Conservation (phyloP, 768 basidiomycete genomes). For the Trametes villosa region DNA sequence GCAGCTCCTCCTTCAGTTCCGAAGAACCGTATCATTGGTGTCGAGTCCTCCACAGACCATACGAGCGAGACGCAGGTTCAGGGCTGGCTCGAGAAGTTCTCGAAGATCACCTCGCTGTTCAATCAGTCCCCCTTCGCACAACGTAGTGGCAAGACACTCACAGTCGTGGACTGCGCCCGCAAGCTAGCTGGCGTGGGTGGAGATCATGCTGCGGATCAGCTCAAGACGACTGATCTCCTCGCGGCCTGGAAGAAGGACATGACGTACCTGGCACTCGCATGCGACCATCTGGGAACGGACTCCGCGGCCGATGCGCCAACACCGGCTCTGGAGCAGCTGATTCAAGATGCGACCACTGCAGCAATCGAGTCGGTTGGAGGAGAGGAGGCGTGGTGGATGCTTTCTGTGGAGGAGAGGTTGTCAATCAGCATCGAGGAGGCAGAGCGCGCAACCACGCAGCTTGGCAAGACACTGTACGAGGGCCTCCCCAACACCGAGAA, state of each 20-base stretch:
- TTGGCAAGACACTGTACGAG: background rate
- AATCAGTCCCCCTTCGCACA: background rate
- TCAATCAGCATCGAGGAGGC: background rate
- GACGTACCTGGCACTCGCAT: background rate
- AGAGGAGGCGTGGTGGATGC: background rate
- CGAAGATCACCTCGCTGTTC: background rate
- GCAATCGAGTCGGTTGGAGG: background rate
- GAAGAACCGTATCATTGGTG: background rate
- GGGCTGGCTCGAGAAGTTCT: background rate
- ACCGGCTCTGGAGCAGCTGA: background rate
- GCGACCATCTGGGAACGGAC: background rate
- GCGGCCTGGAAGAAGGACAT: background rate
- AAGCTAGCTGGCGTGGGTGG: background rate
- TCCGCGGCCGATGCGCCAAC: background rate
- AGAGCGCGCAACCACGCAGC: background rate
- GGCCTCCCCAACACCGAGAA: background rate
- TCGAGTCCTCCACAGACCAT: background rate
- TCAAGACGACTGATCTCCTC: background rate
- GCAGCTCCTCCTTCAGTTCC: too few species aligned
- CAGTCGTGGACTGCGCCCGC: background rate
- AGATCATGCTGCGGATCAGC: constrained; percentile 4
- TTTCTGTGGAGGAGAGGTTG: background rate
- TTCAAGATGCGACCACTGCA: background rate
- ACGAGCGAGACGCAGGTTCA: background rate
- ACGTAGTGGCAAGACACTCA: background rate